phyloP scores from a whole-genome alignment of 2,329 filamentous ascomycete genomes.

The Diaporthe velutina region DNA sequence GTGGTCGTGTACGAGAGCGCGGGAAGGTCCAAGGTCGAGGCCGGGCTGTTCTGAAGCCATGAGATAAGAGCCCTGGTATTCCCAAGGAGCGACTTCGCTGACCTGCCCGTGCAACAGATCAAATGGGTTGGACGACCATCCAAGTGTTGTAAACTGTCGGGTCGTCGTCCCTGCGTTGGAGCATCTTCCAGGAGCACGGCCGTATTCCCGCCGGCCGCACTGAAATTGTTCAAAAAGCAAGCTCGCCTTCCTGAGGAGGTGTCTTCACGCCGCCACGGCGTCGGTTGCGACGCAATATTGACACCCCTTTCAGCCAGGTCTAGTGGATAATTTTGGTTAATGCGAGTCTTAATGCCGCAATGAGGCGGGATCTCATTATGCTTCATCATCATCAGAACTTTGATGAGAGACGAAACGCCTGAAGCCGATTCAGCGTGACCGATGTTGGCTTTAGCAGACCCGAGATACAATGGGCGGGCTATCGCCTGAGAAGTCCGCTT shows the following conservation, averaged over 20 bases:
- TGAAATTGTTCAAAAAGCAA: constrained; percentile 76
- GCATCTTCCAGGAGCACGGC: constrained; percentile 75
- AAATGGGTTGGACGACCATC: constrained; percentile 70
- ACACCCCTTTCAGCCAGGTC: constrained; percentile 15
- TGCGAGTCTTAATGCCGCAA: constrained; percentile 41
- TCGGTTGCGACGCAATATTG: constrained; percentile 28
- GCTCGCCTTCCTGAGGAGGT: constrained; percentile 58
- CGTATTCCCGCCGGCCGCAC: constrained; percentile 79
- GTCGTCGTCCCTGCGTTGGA: constrained; percentile 44
- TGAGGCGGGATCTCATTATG: constrained; percentile 41
- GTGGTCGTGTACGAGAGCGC: constrained; percentile 77
- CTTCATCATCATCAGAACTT: constrained; percentile 41
- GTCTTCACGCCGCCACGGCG: not conserved
- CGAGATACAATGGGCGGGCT: constrained; percentile 69
- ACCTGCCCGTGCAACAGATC: constrained; percentile 68
- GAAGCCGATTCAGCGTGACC: constrained; percentile 43
- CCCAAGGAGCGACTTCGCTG: constrained; percentile 66
- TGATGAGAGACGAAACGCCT: constrained; percentile 41
- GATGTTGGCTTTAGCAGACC: constrained; percentile 65
- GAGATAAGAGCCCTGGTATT: constrained; percentile 69
- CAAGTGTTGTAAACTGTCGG: constrained; percentile 33
- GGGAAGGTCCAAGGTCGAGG: constrained; percentile 58
- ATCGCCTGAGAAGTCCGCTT: constrained; percentile 43
- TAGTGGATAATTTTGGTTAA: constrained; percentile 45
- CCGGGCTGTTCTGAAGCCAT: constrained; percentile 65